These are phyloP conservation scores for Metarhizium humberi DNA, from an alignment of 2,329 filamentous ascomycete genomes.

Conservation along the genomic window DNA sequence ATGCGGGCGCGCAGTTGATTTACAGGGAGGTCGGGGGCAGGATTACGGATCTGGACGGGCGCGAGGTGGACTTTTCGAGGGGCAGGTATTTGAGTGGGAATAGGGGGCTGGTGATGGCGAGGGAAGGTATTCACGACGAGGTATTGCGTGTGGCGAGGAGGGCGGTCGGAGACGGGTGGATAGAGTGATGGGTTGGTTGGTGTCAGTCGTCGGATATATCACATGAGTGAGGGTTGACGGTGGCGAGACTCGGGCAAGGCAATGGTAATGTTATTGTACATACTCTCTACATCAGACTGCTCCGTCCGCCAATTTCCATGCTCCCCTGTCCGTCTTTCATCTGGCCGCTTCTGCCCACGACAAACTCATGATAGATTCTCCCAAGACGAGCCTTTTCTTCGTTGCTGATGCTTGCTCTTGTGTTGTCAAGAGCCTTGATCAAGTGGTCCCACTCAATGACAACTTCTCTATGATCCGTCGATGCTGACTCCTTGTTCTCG, in stretches of 20 bases:
- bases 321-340: conserved; percentile 89
- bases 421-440: conserved; percentile 64
- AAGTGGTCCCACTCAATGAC: conserved; percentile 80
- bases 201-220: too few relatives aligned
- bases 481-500: conserved; percentile 9
- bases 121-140: conserved; percentile 27
- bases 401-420: conserved; percentile 71
- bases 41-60: conserved; percentile 38
- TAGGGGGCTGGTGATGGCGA: conserved; percentile 31
- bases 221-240: too few relatives aligned
- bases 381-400: conserved; percentile 67
- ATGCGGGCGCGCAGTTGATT: conserved; percentile 48
- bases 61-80: conserved; percentile 24
- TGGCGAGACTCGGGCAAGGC: too few relatives aligned
- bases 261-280: neutral
- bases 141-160: conserved; percentile 25
- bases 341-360: conserved; percentile 85
- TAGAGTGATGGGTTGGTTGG: neutral
- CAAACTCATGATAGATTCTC: conserved; percentile 86
- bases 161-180: neutral
- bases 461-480: conserved; percentile 52
- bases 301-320: conserved; percentile 85
- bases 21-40: conserved; percentile 45
- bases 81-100: conserved; percentile 24
- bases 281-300: conserved; percentile 73